Base-by-base conservation (phyloP, 2,329 filamentous ascomycete genomes). In the Penicillium expansum region DNA sequence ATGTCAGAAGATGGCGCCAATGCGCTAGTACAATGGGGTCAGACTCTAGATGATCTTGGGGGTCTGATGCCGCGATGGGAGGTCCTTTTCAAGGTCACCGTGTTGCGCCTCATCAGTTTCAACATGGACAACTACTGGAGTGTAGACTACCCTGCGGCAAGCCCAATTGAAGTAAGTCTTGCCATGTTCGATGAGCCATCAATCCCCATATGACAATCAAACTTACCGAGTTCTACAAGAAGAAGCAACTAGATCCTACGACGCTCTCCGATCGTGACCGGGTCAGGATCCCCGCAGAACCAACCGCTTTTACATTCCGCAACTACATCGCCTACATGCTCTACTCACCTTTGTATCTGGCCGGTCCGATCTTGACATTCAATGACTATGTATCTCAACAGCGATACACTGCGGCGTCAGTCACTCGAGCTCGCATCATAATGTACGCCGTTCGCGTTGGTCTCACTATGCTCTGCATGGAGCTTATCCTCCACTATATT, bases 41-140 rank as follows among this genome's bases (percentile, higher is more conserved):
- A 80, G 42, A 89, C 84, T 79, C 78, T 97, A 16, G 94, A 99
- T 74, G 80, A 82, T 51, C 88, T 88, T 62, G 86, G 91, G 8
- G 94, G 94, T 0, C 78, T 99, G n/a, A 86, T 96, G 71, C 81
- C 88, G 0, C 84, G 93, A 57, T 99, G 94, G 94, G 91, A 97
- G 72, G 87, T 99, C n/a, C 82, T 97, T 5, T 99, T 99, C 82
- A 99, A 99, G 69, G 86, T 99, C 60, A 97, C 93, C 3, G 88
- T 97, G 27, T 79, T 99, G 55, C 87, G 94, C 5, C 80, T 97
- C 47, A 92, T 99, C 67, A 97, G 93, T 72, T 99, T 96, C 82
- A 97, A 97, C 73, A 76, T 99, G 70, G 94, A 99, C 75, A 92
- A 96, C 72, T 93, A 96, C 73, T 99, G 94, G 93, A 94, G 90